Evolutionary conservation across 805 yeast genomes (phyloP).

Genomic region (Pichia cephalocereana): DNA sequence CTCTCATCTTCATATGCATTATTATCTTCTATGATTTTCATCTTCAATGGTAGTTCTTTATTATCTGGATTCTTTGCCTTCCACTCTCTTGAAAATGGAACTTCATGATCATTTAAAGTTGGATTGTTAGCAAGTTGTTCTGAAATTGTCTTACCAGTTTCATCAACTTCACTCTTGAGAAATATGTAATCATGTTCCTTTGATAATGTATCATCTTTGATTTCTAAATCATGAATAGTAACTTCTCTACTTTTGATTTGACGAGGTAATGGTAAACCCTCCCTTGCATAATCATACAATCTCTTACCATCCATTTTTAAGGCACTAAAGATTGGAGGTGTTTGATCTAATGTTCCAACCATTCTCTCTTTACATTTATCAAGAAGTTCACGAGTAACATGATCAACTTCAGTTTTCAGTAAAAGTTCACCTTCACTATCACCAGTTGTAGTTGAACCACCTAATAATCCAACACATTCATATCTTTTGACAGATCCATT

Average conservation of each 20-base stretch:
- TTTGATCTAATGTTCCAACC: constrained; percentile 73
- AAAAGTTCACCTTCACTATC: constrained; percentile 84
- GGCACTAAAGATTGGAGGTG: constrained; percentile 94
- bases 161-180: constrained; percentile 35
- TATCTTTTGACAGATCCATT: constrained; percentile 72
- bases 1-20: constrained; percentile 28
- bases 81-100: constrained; percentile 52
- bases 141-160: constrained; percentile 37
- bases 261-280: constrained; percentile 75
- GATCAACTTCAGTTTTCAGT: constrained; percentile 45
- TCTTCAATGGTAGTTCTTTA: constrained; percentile 25
- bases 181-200: constrained; percentile 47
- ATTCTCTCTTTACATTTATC: constrained; percentile 48
- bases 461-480: constrained; percentile 77
- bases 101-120: constrained; percentile 52
- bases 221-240: constrained; percentile 42
- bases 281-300: constrained; percentile 87
- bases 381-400: constrained; percentile 46
- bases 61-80: constrained; percentile 32
- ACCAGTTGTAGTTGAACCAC: constrained; percentile 88
- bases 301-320: constrained; percentile 92
- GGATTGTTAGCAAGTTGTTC: constrained; percentile 34
- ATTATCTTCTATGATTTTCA: constrained; percentile 29
- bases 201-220: constrained; percentile 45
- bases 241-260: constrained; percentile 74